Base-by-base conservation (phyloP, 2,329 filamentous ascomycete genomes). In the Ceratocystis smalleyi region DNA sequence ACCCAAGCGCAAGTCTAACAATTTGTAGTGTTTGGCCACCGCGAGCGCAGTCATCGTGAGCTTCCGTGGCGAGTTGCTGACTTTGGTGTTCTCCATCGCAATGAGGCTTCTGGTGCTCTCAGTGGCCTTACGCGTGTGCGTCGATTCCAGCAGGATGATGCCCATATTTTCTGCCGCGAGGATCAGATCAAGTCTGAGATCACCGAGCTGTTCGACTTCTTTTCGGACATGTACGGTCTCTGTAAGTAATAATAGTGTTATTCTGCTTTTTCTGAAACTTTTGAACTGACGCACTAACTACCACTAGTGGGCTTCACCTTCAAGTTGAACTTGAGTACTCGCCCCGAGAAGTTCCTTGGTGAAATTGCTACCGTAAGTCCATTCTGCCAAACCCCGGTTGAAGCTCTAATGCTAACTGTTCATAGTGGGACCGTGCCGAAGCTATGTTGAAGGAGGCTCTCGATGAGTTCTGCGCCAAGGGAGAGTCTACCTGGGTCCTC, bases 121-220 rank as follows among this genome's bases (percentile, higher is more conserved):
- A 89, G 86, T 57, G 94, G 94, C 43, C 80, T 99, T 68, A 97
- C 94, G 2, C 85, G 94, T 74, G 92, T 97, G 10, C 85, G 94
- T 60, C 85, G 91, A 69, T 97, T 99, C 78, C 88, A 94, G 73
- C 92, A 97, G 76, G 94, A 99, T 71, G 94, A 99, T 74, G 89
- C 88, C 2, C 94, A 99, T 74, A 94, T 96, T 69, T 96, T 99
- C 81, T 96, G 91, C 76, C 85, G 86, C 27, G 83, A 90, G 70
- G 86, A 90, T 67, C 89, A 95, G 75, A 81, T 82, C 68, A 78
- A 77, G 70, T 78, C 82, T 61, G 90, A 95, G 62, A 68, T 90
- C 59, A 83, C 88, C 1, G 86, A 91, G 67, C 78, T 97, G 17
- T 84, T 92, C 0, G 79, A 79, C 0, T 99, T 95, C 70, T 74